phyloP scores from a whole-genome alignment of 129 eudicot genomes.

The Lactuca sativa region DNA sequence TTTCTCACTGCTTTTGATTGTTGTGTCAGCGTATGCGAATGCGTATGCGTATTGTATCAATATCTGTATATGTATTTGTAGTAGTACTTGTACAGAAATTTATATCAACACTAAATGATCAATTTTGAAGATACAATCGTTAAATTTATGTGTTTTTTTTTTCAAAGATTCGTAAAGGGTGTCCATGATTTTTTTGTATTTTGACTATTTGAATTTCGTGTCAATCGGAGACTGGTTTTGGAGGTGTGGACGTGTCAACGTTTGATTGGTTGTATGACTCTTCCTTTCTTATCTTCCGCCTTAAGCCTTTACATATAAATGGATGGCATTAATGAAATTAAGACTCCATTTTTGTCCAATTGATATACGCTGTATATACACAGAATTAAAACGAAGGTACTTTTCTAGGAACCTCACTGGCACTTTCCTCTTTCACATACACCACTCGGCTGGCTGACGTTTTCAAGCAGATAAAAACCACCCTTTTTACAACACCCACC shows the following conservation, averaged over 20 bases:
- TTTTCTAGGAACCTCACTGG: conserved; percentile 12
- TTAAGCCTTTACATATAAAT: conserved; percentile 2
- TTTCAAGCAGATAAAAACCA: not conserved
- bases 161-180: not conserved
- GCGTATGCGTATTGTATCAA: not conserved
- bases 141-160: not conserved
- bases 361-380: conserved; percentile 45
- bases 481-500: not conserved
- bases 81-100: not conserved
- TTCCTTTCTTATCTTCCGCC: conserved; percentile 22
- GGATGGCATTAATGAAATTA: conserved; percentile 21
- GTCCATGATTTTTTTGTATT: too few species aligned
- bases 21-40: not conserved
- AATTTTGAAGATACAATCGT: not conserved
- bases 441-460: conserved; percentile 2
- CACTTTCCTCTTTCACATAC: conserved; percentile 22
- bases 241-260: conserved; percentile 18
- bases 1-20: not conserved
- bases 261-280: conserved; percentile 28
- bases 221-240: not conserved
- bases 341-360: not conserved
- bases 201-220: not conserved
- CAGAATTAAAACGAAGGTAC: conserved; percentile 33
- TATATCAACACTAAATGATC: conserved; percentile 1
- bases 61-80: not conserved